phyloP scores from a whole-genome alignment of 2,329 filamentous ascomycete genomes.

The Ophiostoma piceae region DNA sequence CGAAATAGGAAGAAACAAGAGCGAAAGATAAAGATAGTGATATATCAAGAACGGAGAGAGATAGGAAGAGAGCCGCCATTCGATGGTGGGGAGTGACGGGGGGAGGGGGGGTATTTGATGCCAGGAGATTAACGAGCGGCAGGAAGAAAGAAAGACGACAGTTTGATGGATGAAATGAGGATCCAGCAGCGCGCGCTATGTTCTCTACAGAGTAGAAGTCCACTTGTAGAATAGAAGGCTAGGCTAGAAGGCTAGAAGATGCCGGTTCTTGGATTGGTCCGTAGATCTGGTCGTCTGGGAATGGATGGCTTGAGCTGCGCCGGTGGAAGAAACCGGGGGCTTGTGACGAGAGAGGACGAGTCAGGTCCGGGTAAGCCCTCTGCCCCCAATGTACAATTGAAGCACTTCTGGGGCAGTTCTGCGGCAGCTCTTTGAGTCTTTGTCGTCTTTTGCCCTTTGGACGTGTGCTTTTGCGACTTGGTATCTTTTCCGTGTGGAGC shows the following conservation, averaged over 20 bases:
- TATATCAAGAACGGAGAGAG: slow-evolving; percentile 19
- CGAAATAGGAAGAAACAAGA: slow-evolving; percentile 13
- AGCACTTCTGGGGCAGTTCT: background rate
- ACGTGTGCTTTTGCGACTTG: background rate
- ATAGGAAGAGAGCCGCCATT: slow-evolving; percentile 19
- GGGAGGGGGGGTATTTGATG: slow-evolving; percentile 14
- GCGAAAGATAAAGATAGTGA: slow-evolving; percentile 21
- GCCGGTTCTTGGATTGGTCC: slow-evolving; percentile 22
- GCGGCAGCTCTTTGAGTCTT: background rate
- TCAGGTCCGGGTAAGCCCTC: slow-evolving; percentile 19
- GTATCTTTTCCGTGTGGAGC: slow-evolving; percentile 10
- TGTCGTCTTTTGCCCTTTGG: slow-evolving; percentile 7
- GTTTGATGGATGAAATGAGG: background rate
- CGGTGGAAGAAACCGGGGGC: slow-evolving; percentile 23
- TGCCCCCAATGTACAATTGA: background rate
- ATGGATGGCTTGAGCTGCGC: background rate
- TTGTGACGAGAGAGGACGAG: slow-evolving; percentile 6
- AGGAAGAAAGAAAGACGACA: background rate
- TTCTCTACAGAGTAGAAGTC: background rate
- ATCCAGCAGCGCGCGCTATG: slow-evolving; percentile 1
- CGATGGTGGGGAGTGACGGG: slow-evolving; percentile 17
- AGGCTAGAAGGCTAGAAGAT: slow-evolving; percentile 17
- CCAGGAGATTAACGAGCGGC: background rate
- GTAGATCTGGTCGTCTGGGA: slow-evolving; percentile 13
- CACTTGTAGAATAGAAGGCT: slow-evolving; percentile 2